phyloP scores from a whole-genome alignment of 2,329 filamentous ascomycete species.

The Diaporthe humulicola region DNA sequence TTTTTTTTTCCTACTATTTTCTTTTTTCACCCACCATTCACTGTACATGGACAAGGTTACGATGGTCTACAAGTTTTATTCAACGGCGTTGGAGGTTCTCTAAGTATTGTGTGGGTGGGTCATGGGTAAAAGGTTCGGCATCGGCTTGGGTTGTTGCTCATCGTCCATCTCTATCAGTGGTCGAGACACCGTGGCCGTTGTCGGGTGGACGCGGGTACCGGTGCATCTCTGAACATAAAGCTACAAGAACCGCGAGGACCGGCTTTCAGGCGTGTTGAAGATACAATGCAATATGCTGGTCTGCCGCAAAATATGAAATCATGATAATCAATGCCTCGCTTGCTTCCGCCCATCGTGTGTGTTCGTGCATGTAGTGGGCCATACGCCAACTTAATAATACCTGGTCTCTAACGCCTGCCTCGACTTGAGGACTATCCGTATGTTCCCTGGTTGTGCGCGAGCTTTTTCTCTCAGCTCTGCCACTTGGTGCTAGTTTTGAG shows the following conservation, averaged over 20 bases:
- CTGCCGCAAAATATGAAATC: slow-evolving; percentile 28
- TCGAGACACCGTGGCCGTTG: background rate
- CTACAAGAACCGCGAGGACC: slow-evolving; percentile 26
- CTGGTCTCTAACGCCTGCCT: background rate
- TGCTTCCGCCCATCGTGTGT: background rate
- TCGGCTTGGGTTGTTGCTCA: background rate
- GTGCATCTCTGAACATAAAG: slow-evolving; percentile 13
- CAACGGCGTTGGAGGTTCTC: slow-evolving; percentile 12
- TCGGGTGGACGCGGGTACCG: background rate
- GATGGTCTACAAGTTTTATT: slow-evolving; percentile 30
- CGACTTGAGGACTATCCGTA: too few relatives aligned
- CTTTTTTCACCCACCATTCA: slow-evolving; percentile 25
- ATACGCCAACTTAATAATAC: too few relatives aligned
- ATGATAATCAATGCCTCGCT: background rate
- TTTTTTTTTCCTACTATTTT: background rate
- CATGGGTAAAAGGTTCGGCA: slow-evolving; percentile 21
- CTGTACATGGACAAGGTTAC: slow-evolving; percentile 33
- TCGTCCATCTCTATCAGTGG: slow-evolving; percentile 11
- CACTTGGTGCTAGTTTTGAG: background rate
- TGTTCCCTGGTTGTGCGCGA: background rate
- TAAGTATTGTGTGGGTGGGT: background rate
- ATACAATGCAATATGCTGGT: background rate
- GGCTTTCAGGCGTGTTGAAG: background rate
- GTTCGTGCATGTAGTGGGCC: background rate
- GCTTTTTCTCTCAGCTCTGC: background rate